phyloP scores from a whole-genome alignment of 1,139 yeast genomes.

The Taiozyma sp. region DNA sequence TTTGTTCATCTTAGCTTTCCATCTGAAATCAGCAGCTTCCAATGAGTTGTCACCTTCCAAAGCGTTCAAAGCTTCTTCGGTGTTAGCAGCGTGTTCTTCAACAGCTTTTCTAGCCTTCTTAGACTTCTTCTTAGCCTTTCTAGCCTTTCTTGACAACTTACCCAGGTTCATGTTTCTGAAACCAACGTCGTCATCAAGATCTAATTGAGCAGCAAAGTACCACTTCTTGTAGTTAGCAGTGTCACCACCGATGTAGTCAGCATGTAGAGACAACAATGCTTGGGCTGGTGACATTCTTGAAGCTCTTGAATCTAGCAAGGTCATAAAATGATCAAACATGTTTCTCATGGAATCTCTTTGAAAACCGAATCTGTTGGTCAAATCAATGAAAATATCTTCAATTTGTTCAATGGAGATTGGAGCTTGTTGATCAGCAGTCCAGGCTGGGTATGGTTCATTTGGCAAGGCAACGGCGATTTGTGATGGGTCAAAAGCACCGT shows the following conservation, averaged over 20 bases:
- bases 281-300: constrained; percentile 97
- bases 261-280: constrained; percentile 87
- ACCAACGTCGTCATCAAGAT: constrained; percentile 76
- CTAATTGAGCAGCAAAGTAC: constrained; percentile 93
- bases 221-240: constrained; percentile 89
- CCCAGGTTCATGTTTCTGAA: constrained; percentile 78
- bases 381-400: constrained; percentile 84
- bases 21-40: constrained; percentile 78
- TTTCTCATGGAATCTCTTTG: constrained; percentile 97
- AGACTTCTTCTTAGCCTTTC: constrained; percentile 50
- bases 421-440: constrained; percentile 89
- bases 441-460: constrained; percentile 89
- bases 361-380: constrained; percentile 91
- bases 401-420: constrained; percentile 85
- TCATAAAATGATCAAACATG: constrained; percentile 95
- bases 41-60: constrained; percentile 81
- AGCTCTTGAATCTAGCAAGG: constrained; percentile 87
- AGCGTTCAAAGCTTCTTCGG: constrained; percentile 47
- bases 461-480: constrained; percentile 45
- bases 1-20: constrained; percentile 74
- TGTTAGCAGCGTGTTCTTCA: constrained; percentile 42
- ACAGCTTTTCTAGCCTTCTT: constrained; percentile 61
- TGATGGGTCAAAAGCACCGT: constrained; percentile 60
- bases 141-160: constrained; percentile 50
- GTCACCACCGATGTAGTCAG: constrained; percentile 96